phyloP scores from a whole-genome alignment of 2,329 filamentous ascomycete species.

The Cephalotrichum gorgonifer region DNA sequence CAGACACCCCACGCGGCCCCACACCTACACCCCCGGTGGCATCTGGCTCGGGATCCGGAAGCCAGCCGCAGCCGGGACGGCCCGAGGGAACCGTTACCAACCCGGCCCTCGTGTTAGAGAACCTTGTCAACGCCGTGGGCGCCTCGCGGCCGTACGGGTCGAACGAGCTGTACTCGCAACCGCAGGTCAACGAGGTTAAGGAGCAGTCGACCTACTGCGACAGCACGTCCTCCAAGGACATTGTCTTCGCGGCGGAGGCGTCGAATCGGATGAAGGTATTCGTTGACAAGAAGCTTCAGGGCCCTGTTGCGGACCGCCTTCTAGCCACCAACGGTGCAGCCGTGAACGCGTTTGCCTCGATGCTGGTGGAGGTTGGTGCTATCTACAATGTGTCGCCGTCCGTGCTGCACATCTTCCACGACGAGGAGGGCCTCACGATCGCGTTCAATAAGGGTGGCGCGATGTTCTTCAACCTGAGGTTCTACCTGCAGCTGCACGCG shows the following conservation, averaged over 20 bases:
- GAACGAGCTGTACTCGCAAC: slow-evolving; percentile 60
- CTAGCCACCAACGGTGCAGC: slow-evolving; percentile 47
- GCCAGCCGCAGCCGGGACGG: slow-evolving; percentile 8
- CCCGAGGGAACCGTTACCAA: slow-evolving; percentile 45
- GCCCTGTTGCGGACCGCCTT: slow-evolving; percentile 37
- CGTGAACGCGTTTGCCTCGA: slow-evolving; percentile 57
- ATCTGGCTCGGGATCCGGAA: slow-evolving; percentile 3
- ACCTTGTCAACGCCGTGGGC: slow-evolving; percentile 67
- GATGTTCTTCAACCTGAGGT: slow-evolving; percentile 88
- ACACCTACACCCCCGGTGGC: background rate
- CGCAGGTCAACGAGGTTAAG: slow-evolving; percentile 61
- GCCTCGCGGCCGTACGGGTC: slow-evolving; percentile 71
- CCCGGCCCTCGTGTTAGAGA: slow-evolving; percentile 53
- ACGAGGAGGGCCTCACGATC: slow-evolving; percentile 68
- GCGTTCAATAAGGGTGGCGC: slow-evolving; percentile 84
- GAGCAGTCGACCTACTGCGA: slow-evolving; percentile 86
- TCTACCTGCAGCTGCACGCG: slow-evolving; percentile 71
- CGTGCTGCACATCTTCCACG: slow-evolving; percentile 79
- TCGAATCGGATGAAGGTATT: slow-evolving; percentile 67
- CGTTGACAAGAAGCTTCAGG: slow-evolving; percentile 43
- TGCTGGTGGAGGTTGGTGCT: slow-evolving; percentile 59
- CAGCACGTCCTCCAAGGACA: slow-evolving; percentile 60
- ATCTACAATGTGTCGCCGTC: slow-evolving; percentile 62
- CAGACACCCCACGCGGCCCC: slow-evolving; percentile 18
- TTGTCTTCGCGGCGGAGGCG: slow-evolving; percentile 59